Evolutionary conservation across 73 alveolate genomes (phyloP), one percentile per base, ranked within the genome.

Genomic region (Blepharisma japonicum): DNA sequence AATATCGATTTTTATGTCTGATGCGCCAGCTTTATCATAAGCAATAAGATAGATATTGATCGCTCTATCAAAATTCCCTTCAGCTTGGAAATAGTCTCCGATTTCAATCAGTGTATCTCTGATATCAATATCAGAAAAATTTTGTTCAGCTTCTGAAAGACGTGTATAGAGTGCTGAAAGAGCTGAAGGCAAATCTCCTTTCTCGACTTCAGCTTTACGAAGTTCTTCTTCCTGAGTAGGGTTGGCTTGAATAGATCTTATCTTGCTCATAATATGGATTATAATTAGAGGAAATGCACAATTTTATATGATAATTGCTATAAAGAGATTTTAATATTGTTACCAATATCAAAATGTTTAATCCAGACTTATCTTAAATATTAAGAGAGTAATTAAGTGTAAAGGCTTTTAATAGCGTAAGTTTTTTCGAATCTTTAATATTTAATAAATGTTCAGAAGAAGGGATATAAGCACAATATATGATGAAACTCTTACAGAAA

Each of bases 61-160:
- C 11, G 55, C 46, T 70, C 80, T 70, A 7, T 70, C 80, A 45
- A 11, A 45, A 18, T 70, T 45, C 9, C 66, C 66, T 14, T 11
- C 32, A 9, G 11, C 45, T 9, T 14, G 11, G 66, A 70, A 70
- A 70, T 70, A 70, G 42, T 45, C 66, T 3, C 68, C 80, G 6
- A 45, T 70, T 70, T 70, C 80, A 39, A 70, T 45, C 23, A 70
- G 6, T 0, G 80, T 54, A 45, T 70, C 80, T 38, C 80, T 23
- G 39, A 70, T 47, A 7, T 70, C 80, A 21, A 70, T 25, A 45
- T 70, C 80, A 14, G 68, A 39, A 45, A 70, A 70, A 25, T 70
- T 70, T n/a, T 70, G 47, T 45, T 70, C 80, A 39, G 80, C 80
- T 45, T 70, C 80, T 47, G 11, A 14, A 8, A 70, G 80, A 14